Evolutionary conservation across 495 filamentous ascomycete genomes (phyloP).

Genomic region (Aspergillus baeticus): DNA sequence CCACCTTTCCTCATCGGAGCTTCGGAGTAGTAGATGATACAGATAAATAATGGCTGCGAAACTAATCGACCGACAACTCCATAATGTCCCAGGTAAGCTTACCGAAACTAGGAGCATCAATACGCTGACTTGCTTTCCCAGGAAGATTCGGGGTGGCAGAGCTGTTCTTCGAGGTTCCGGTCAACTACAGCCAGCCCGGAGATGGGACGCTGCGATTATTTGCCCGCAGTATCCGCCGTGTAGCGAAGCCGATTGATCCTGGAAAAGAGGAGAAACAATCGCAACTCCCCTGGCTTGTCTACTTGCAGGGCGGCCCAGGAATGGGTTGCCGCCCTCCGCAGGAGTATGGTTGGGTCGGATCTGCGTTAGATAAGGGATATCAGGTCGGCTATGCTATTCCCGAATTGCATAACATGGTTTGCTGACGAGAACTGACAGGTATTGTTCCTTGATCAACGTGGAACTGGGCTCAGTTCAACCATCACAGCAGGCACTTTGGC

Average conservation of each 20-base stretch:
- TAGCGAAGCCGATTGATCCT: conserved; percentile 60
- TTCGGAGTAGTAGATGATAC: background rate
- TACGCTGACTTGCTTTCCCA: conserved; percentile 26
- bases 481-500: conserved; percentile 69
- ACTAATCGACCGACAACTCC: conserved; percentile 41
- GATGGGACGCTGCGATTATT: conserved; percentile 69
- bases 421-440: conserved; percentile 45
- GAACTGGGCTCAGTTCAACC: conserved; percentile 80
- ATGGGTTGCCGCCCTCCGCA: conserved; percentile 73
- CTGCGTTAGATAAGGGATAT: conserved; percentile 78
- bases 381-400: conserved; percentile 35
- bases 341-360: conserved; percentile 60
- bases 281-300: conserved; percentile 60
- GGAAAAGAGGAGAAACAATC: conserved; percentile 48
- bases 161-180: conserved; percentile 81
- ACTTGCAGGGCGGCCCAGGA: conserved; percentile 77
- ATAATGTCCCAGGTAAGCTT: conserved; percentile 44
- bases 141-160: conserved; percentile 77
- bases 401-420: background rate
- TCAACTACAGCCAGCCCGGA: conserved; percentile 65
- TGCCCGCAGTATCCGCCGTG: conserved; percentile 65
- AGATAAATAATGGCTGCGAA: conserved; percentile 37
- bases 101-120: no score
- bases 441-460: conserved; percentile 83
- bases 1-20: background rate